These are phyloP conservation scores for Solanum hybrid DNA, from an alignment of 305 asterid genomes.

Conservation along the genomic window DNA sequence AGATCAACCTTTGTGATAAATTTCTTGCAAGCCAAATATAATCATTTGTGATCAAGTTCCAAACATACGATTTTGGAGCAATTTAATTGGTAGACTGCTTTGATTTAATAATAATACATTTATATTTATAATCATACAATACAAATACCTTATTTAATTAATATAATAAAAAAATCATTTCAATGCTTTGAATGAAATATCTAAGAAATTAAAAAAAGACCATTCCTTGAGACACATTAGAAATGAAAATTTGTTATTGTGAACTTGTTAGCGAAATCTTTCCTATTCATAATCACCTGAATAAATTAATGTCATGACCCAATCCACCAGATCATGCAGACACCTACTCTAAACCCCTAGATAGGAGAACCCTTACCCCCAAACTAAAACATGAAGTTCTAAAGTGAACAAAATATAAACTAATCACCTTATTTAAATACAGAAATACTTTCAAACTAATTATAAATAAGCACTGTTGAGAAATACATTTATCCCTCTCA, in stretches of 20 bases:
- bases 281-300: background rate
- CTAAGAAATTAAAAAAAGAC: too few relatives aligned
- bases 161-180: too few relatives aligned
- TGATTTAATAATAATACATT: too few relatives aligned
- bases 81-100: background rate
- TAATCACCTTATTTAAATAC: background rate
- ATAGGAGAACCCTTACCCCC: background rate
- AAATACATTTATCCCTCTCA: background rate
- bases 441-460: background rate
- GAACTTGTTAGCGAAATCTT: background rate
- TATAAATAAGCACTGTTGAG: background rate
- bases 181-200: background rate
- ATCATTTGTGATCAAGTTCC: background rate
- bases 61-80: background rate
- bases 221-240: background rate
- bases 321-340: background rate
- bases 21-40: background rate
- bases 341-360: background rate
- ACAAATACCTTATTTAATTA: background rate
- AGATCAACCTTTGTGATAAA: background rate
- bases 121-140: background rate
- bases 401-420: background rate
- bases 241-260: background rate
- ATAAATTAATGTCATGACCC: background rate
- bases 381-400: background rate